Evolutionary conservation across 2,329 filamentous ascomycete species (phyloP).

Genomic region (Boeremia exigua): DNA sequence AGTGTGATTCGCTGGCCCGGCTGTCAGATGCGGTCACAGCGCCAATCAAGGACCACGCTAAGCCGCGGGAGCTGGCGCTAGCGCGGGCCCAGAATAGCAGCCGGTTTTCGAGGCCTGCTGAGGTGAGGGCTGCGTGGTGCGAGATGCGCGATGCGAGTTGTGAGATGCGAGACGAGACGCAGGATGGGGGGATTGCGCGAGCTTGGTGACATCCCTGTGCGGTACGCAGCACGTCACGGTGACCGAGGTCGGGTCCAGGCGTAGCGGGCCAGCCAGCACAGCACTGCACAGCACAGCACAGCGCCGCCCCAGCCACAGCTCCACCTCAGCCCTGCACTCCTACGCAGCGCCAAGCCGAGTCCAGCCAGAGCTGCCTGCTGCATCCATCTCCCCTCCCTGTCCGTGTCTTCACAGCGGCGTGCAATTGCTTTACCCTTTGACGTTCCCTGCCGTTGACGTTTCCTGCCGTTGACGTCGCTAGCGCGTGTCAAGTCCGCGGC

Average conservation of each 20-base stretch:
- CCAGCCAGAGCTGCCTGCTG: slow-evolving; percentile 28
- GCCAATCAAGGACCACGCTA: slow-evolving; percentile 21
- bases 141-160: neutral
- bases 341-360: slow-evolving; percentile 32
- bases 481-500: slow-evolving; percentile 25
- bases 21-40: slow-evolving; percentile 20
- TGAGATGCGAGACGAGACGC: neutral
- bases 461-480: slow-evolving; percentile 16
- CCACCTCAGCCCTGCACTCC: slow-evolving; percentile 29
- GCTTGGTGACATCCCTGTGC: too few relatives aligned
- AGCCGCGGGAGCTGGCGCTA: slow-evolving; percentile 14
- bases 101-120: slow-evolving; percentile 27
- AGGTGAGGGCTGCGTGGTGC: slow-evolving; percentile 6
- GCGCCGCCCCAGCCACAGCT: slow-evolving; percentile 26
- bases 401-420: neutral
- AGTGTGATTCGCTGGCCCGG: neutral
- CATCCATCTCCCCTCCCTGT: neutral
- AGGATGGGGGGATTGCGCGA: too few relatives aligned
- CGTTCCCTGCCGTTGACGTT: slow-evolving; percentile 12
- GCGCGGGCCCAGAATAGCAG: slow-evolving; percentile 32
- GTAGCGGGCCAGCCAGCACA: neutral
- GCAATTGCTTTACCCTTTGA: slow-evolving; percentile 11
- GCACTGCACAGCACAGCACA: slow-evolving; percentile 2
- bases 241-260: neutral
- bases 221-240: neutral